phyloP scores from a whole-genome alignment of 768 basidiomycete genomes.

The Phanerochaete sordida region DNA sequence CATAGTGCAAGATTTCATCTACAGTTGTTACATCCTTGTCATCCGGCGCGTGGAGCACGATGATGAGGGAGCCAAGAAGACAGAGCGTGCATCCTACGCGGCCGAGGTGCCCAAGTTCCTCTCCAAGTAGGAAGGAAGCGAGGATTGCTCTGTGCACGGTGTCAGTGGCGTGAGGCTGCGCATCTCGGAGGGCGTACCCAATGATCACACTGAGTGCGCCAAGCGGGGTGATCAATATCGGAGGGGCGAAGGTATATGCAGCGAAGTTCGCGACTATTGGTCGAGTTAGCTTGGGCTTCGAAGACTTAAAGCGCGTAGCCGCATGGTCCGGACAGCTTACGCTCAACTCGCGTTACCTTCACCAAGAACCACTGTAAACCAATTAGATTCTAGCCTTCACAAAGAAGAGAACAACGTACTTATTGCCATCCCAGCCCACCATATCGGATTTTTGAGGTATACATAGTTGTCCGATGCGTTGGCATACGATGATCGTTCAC shows the following conservation, averaged over 20 bases:
- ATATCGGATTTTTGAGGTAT: constrained; percentile 88
- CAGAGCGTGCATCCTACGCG: constrained; percentile 82
- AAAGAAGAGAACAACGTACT: constrained; percentile 51
- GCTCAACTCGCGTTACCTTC: constrained; percentile 57
- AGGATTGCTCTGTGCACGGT: constrained; percentile 69
- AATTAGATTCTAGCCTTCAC: not conserved
- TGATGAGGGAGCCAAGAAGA: constrained; percentile 85
- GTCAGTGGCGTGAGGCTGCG: not conserved
- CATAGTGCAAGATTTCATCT: constrained; percentile 88
- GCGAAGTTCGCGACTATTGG: constrained; percentile 81
- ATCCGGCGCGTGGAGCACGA: constrained; percentile 94
- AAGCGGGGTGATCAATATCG: constrained; percentile 97
- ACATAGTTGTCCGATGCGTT: constrained; percentile 77
- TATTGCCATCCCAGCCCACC: constrained; percentile 96
- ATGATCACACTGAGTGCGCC: constrained; percentile 95
- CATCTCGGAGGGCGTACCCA: constrained; percentile 54
- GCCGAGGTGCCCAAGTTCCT: constrained; percentile 92
- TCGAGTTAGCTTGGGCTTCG: not conserved
- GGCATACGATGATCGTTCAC: constrained; percentile 47
- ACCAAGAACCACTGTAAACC: constrained; percentile 75
- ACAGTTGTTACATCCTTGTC: constrained; percentile 93
- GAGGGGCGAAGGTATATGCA: constrained; percentile 96
- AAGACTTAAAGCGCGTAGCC: not conserved
- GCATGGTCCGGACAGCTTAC: not conserved
- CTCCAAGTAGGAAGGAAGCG: constrained; percentile 88